Percentiles rank a stretch among this genome's conserved stretches.
Conservation (phyloP, 495 filamentous ascomycete species). For the Penicillium roqueforti region DNA sequence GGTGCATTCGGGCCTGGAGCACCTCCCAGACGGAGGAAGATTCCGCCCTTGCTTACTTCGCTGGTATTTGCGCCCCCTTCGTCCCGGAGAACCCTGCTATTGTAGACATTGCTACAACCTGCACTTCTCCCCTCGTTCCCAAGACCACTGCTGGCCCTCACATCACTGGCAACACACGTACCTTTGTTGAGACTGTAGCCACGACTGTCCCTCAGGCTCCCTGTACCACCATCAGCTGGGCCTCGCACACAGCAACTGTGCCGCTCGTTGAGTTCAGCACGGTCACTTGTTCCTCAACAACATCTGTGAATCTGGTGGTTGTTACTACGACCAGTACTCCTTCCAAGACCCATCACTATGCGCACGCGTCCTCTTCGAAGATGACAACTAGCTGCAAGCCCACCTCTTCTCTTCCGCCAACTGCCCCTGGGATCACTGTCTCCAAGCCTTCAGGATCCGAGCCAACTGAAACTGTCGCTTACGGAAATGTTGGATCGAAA, state of each 20-base stretch:
- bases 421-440: background rate
- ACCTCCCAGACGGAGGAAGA: slow-evolving; percentile 57
- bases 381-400: background rate
- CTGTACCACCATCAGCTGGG: slow-evolving; percentile 59
- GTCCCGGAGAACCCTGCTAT: slow-evolving; percentile 76
- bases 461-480: background rate
- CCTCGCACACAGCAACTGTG: slow-evolving; percentile 60
- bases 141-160: slow-evolving; percentile 17
- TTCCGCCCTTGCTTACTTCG: slow-evolving; percentile 73
- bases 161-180: slow-evolving; percentile 17
- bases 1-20: slow-evolving; percentile 76
- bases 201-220: slow-evolving; percentile 29
- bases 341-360: background rate
- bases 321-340: background rate
- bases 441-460: background rate
- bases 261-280: slow-evolving; percentile 71
- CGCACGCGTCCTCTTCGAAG: background rate
- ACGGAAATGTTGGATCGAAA: background rate
- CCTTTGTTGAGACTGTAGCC: background rate
- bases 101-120: slow-evolving; percentile 61
- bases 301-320: slow-evolving; percentile 21
- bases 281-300: slow-evolving; percentile 31
- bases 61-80: slow-evolving; percentile 80
- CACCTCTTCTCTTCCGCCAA: background rate
- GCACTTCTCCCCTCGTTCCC: slow-evolving; percentile 32